These are phyloP conservation scores for Pseudogymnoascus sp. DNA, from an alignment of 2,329 filamentous ascomycete genomes.

Conservation along the genomic window DNA sequence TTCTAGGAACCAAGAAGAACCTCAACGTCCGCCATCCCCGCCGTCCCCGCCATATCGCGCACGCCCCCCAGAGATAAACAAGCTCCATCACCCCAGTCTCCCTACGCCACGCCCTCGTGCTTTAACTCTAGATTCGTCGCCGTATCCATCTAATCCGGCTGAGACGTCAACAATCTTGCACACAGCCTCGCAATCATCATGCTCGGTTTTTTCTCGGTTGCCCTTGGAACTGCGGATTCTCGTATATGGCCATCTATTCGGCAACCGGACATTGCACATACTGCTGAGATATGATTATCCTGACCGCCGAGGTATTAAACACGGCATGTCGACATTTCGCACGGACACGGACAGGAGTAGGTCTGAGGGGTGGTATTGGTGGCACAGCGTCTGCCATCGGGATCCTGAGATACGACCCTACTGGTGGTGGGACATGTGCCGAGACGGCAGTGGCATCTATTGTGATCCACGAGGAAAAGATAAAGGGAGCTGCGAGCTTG, in stretches of 20 bases:
- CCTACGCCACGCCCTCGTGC: background rate
- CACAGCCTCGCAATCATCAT: background rate
- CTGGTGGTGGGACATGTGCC: background rate
- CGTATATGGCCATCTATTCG: background rate
- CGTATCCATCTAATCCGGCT: background rate
- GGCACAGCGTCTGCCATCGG: background rate
- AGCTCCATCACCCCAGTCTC: background rate
- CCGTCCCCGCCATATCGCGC: background rate
- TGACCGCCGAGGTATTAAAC: background rate
- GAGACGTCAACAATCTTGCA: background rate
- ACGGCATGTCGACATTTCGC: background rate
- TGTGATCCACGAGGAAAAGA: background rate
- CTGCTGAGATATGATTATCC: background rate
- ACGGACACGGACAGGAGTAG: too few species aligned
- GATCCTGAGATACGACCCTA: background rate
- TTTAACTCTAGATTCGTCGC: background rate
- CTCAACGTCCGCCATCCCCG: background rate
- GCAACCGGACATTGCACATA: background rate
- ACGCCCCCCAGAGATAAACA: too few species aligned
- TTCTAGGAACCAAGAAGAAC: background rate
- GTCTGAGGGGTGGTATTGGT: background rate
- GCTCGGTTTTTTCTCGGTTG: background rate
- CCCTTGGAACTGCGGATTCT: background rate
- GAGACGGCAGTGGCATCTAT: background rate
- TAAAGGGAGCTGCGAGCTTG: background rate